Evolutionary conservation across 129 eudicot species (phyloP).

Genomic region (Ambrosia trifida): DNA sequence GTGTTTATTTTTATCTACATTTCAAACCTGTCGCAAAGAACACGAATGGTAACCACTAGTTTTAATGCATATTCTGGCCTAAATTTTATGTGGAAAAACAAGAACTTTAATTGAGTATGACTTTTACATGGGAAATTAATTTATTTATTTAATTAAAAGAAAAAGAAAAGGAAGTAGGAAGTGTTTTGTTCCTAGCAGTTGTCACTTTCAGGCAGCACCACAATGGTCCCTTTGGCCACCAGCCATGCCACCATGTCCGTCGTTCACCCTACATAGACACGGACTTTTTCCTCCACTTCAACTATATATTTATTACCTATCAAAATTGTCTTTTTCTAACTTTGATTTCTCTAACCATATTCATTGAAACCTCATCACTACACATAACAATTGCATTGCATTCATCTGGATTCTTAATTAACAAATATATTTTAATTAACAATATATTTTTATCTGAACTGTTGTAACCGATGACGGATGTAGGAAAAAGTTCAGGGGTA

Average conservation of each 20-base stretch:
- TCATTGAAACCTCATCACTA: too few relatives aligned
- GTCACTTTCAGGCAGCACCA: conserved; percentile 20
- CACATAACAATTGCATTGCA: too few relatives aligned
- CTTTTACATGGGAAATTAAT: neutral
- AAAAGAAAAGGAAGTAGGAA: neutral
- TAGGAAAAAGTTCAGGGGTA: too few relatives aligned
- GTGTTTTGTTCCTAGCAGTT: conserved; percentile 7
- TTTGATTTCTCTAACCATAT: neutral
- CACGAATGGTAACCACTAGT: too few relatives aligned
- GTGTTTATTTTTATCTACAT: too few relatives aligned
- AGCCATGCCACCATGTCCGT: conserved; percentile 32
- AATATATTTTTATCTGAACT: too few relatives aligned
- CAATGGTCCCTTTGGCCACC: conserved; percentile 36
- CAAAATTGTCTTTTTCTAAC: neutral
- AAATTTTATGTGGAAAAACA: too few relatives aligned
- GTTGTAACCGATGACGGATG: too few relatives aligned
- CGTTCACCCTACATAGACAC: conserved; percentile 25
- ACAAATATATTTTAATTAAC: too few relatives aligned
- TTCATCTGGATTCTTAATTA: too few relatives aligned
- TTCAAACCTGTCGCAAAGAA: too few relatives aligned
- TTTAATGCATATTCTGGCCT: too few relatives aligned
- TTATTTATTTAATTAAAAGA: neutral
- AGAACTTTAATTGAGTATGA: neutral
- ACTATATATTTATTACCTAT: conserved; percentile 18
- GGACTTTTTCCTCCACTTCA: conserved; percentile 27